These are phyloP conservation scores for Parachlorella kessleri DNA, from an alignment of 139 green algal species.

Conservation along the genomic window DNA sequence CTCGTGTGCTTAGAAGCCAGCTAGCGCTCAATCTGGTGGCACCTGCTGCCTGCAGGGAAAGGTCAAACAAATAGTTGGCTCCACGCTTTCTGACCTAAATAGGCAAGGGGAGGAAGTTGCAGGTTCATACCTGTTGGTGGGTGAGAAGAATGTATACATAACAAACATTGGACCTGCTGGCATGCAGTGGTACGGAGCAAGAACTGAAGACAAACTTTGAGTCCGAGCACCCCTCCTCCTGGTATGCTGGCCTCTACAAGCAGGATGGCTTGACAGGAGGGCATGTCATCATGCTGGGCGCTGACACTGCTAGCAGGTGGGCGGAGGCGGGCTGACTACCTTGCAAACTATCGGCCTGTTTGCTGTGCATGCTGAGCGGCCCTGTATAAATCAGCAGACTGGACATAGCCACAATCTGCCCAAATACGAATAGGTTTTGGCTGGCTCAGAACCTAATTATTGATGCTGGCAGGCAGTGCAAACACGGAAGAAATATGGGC, in stretches of 20 bases:
- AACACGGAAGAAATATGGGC: too few species aligned
- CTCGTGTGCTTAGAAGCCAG: constrained; percentile 3
- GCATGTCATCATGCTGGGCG: constrained; percentile 98
- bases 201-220: constrained; percentile 95
- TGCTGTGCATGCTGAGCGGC: too few species aligned
- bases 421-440: too few species aligned
- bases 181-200: constrained; percentile 13
- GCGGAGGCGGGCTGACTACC: too few species aligned
- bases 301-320: constrained; percentile 71
- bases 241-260: constrained; percentile 90
- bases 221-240: constrained; percentile 77
- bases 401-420: too few species aligned
- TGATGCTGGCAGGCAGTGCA: constrained; percentile 36
- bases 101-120: constrained; percentile 3
- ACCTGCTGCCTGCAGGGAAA: constrained; percentile 76
- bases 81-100: constrained; percentile 84
- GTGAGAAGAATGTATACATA: neutral
- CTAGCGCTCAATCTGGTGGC: neutral
- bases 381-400: too few species aligned
- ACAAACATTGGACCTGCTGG: neutral
- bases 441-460: neutral
- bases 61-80: constrained; percentile 99
- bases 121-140: neutral
- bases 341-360: too few species aligned
- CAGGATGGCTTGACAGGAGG: constrained; percentile 82